Evolutionary conservation across 2,329 filamentous ascomycete species (phyloP).

Genomic region (Raffaelea deltoideospora): DNA sequence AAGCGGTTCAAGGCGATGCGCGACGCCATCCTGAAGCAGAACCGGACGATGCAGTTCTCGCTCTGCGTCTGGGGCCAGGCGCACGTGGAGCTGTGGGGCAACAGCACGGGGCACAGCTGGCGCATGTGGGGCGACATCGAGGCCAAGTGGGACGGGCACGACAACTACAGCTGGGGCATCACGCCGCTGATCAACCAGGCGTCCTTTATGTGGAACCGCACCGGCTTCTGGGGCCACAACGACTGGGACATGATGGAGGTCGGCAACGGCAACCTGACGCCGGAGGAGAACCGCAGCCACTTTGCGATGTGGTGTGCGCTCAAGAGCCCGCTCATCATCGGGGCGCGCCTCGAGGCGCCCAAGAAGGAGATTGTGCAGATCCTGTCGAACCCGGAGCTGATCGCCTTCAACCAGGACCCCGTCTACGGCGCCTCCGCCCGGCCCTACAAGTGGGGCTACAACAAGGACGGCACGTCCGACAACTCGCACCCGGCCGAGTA

Average conservation of each 20-base stretch:
- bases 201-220: slow-evolving; percentile 26
- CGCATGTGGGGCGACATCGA: slow-evolving; percentile 3
- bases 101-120: slow-evolving; percentile 25
- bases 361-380: slow-evolving; percentile 20
- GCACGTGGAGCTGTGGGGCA: slow-evolving; percentile 28
- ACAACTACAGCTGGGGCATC: slow-evolving; percentile 13
- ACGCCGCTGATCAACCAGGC: slow-evolving; percentile 30
- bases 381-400: slow-evolving; percentile 23
- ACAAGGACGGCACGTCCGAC: slow-evolving; percentile 34
- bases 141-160: slow-evolving; percentile 12
- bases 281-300: slow-evolving; percentile 30
- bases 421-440: slow-evolving; percentile 23
- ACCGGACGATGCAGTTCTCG: slow-evolving; percentile 26
- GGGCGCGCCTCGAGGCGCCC: slow-evolving; percentile 23
- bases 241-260: slow-evolving; percentile 37
- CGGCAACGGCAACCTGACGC: slow-evolving; percentile 30
- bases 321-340: slow-evolving; percentile 34
- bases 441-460: slow-evolving; percentile 33
- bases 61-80: slow-evolving; percentile 31
- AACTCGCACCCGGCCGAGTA: slow-evolving; percentile 30
- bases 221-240: slow-evolving; percentile 32
- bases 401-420: slow-evolving; percentile 30
- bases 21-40: slow-evolving; percentile 22
- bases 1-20: slow-evolving; percentile 28
- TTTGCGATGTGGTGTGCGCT: slow-evolving; percentile 36